Percentiles rank a stretch among this genome's conserved stretches.
These are phyloP conservation scores for Tricholoma saponaceum DNA, from an alignment of 768 basidiomycete genomes.

Conservation along the genomic window DNA sequence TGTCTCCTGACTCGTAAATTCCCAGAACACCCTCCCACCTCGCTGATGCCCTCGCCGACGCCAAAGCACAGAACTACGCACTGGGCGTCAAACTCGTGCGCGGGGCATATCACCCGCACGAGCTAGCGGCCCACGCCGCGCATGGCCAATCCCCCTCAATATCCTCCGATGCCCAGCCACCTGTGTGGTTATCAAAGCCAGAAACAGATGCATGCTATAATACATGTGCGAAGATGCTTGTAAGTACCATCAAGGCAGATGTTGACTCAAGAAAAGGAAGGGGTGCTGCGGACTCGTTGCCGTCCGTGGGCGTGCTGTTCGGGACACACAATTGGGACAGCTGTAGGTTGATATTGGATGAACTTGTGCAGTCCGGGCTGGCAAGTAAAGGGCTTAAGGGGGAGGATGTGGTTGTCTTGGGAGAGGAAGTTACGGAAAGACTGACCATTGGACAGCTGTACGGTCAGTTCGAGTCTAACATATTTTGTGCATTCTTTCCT, in stretches of 20 bases:
- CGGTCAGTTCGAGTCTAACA: conserved; percentile 41
- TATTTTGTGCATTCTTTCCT: background rate
- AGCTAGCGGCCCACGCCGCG: conserved; percentile 45
- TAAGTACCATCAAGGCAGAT: conserved; percentile 53
- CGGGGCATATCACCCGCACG: conserved; percentile 86
- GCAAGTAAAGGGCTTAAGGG: conserved; percentile 30
- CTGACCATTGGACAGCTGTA: conserved; percentile 80
- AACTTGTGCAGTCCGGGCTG: conserved; percentile 54
- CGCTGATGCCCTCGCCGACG: conserved; percentile 57
- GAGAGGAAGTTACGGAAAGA: conserved; percentile 55
- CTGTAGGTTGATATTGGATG: conserved; percentile 54
- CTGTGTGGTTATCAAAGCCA: conserved; percentile 64
- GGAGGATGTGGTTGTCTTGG: conserved; percentile 30
- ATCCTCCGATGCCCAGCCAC: conserved; percentile 54
- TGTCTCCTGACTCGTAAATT: background rate
- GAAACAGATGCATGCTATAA: conserved; percentile 79
- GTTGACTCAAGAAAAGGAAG: conserved; percentile 19
- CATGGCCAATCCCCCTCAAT: conserved; percentile 36
- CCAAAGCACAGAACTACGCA: conserved; percentile 60
- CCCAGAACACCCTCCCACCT: conserved; percentile 68
- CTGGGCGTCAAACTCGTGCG: conserved; percentile 91
- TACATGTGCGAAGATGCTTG: conserved; percentile 50
- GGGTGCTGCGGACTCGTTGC: conserved; percentile 6
- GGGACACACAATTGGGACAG: conserved; percentile 85
- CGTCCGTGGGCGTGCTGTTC: conserved; percentile 64